Base-by-base conservation (phyloP, 768 basidiomycete genomes). In the Lactarius deliciosus region DNA sequence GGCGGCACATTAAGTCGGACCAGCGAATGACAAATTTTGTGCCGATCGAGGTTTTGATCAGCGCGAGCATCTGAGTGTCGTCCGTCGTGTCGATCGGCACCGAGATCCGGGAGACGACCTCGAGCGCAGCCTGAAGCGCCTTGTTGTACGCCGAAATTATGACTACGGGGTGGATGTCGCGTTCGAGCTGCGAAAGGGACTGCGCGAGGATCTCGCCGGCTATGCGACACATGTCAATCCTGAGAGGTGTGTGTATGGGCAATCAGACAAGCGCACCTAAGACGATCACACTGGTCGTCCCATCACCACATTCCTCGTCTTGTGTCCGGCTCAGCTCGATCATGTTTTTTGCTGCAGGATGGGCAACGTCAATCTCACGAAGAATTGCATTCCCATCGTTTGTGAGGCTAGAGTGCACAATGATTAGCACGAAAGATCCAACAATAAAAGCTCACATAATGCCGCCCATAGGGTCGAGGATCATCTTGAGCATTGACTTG, bases 401-500 rank as follows among this genome's bases (percentile, higher is more conserved):
- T 2, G 97, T 98, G 22, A 98, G 80, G 69, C 96, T 97, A 70
- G 32, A 41, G 11, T 15, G 16, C 10, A 64, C 20, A 47, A 50
- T 22, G 64, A 60, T 60, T 25, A 40, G 11, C 2, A 34, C n/a
- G 22, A 16, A 40, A 60, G 20, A n/a, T 11, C 38, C 30, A 63
- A 5, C 57, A 45, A 45, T 57, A 57, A 16, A 30, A 38, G 81
- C 87, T 62, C 65, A 96, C 96, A 98, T 74, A 72, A 99, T 98
- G 62, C 97, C 97, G 61, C 97, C 97, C 97, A 99, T 98, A 1
- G 96, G 96, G 80, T 98, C 96, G 54, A 98, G 79, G 72, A 98
- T 97, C 97, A 99, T 98, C 83, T 98, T 99, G 61, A 98, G 81
- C 97, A 98, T 98, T 50, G 97, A 89, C 74, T 97, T 96, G 0